Evolutionary conservation across 169 alveolate species (phyloP).

Genomic region (Theileria orientalis): DNA sequence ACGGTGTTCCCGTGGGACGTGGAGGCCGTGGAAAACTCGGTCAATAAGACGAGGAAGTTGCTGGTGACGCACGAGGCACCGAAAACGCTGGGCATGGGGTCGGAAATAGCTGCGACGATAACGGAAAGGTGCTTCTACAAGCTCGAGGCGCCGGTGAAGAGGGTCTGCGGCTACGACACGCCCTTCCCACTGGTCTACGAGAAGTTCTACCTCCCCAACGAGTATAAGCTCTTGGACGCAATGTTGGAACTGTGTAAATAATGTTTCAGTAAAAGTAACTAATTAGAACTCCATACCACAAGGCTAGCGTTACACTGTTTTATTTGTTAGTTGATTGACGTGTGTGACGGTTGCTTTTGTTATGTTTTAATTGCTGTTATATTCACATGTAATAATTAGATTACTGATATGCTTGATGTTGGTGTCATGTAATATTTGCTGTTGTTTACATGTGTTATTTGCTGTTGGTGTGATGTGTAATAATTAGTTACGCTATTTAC

Average conservation of each 20-base stretch:
- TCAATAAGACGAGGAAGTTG: slow-evolving; percentile 90
- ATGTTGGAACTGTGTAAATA: slow-evolving; percentile 74
- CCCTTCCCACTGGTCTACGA: slow-evolving; percentile 95
- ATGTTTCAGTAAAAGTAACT: no score
- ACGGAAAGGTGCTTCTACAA: slow-evolving; percentile 90
- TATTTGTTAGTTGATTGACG: not conserved
- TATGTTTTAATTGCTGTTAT: no score
- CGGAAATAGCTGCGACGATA: slow-evolving; percentile 90
- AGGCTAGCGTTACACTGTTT: not conserved
- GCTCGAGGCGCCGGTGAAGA: slow-evolving; percentile 91
- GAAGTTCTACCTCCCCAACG: slow-evolving; percentile 90
- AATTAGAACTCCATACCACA: not conserved
- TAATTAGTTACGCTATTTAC: no score
- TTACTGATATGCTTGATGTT: no score
- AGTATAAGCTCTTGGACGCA: slow-evolving; percentile 86
- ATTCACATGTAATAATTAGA: no score
- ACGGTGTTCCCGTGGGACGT: slow-evolving; percentile 96
- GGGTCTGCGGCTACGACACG: slow-evolving; percentile 95
- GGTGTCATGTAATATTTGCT: no score
- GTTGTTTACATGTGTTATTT: no score
- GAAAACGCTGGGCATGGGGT: slow-evolving; percentile 87
- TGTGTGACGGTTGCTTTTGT: not conserved
- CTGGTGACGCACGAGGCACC: slow-evolving; percentile 96
- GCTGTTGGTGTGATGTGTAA: no score
- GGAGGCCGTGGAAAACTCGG: slow-evolving; percentile 88